Percentiles rank a stretch among this genome's conserved stretches.
Evolutionary conservation across 495 filamentous ascomycete species (phyloP).

Genomic region (Astrothelium macrocarpum): DNA sequence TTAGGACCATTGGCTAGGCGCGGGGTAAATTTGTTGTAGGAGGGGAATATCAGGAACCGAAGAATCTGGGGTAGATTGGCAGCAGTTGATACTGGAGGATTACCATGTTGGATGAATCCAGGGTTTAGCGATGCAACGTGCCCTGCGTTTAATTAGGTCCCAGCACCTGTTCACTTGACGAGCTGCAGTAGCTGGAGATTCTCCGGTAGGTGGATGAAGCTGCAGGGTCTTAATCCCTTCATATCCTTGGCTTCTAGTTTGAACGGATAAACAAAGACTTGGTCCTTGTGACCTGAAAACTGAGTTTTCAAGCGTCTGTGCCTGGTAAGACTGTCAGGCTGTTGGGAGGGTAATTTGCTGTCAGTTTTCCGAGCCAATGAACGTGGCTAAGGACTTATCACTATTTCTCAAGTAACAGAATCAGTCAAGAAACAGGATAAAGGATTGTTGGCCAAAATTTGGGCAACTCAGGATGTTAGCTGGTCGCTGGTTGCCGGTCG

Average conservation of each 20-base stretch:
- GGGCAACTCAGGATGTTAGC: not conserved
- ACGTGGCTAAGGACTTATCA: not conserved
- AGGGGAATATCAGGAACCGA: not conserved
- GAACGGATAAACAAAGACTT: not conserved
- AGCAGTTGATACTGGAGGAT: not conserved
- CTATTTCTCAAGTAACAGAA: not conserved
- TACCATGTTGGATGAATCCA: not conserved
- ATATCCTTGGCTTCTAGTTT: not conserved
- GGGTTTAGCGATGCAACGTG: not conserved
- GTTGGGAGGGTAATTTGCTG: not conserved
- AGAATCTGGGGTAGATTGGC: not conserved
- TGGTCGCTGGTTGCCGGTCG: too few species aligned
- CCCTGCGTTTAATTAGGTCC: not conserved
- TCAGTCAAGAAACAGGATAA: too few species aligned
- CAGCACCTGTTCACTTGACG: not conserved
- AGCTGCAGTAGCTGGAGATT: not conserved
- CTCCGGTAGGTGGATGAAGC: not conserved
- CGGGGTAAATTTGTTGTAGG: not conserved
- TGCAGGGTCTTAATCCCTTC: not conserved
- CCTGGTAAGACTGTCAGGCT: not conserved
- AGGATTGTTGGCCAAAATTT: too few species aligned
- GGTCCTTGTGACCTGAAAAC: not conserved
- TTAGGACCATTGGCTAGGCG: not conserved
- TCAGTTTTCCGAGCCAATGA: not conserved
- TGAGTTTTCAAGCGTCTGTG: not conserved